A percentile compares a stretch with the other conserved stretches of the same genome.
These are phyloP conservation scores for Elsinoe arachidis DNA, from an alignment of 2,329 filamentous ascomycete genomes.

Conservation along the genomic window DNA sequence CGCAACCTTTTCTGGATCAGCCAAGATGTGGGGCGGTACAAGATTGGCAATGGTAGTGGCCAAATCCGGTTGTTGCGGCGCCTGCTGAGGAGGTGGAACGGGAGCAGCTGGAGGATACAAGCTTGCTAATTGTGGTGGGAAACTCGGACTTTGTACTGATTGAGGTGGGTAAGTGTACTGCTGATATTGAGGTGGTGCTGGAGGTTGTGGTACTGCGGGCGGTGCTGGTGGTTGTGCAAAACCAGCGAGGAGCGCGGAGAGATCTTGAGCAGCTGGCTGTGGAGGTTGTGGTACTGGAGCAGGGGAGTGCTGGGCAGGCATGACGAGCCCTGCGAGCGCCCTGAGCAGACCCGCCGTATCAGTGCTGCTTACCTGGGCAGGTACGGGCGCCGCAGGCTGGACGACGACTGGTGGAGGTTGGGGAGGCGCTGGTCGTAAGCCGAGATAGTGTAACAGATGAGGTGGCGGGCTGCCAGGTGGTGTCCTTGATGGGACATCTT, in stretches of 20 bases:
- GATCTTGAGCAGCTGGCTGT: conserved; percentile 11
- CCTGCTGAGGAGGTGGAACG: neutral
- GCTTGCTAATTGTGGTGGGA: neutral
- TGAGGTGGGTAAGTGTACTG: neutral
- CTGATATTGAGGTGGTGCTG: conserved; percentile 14
- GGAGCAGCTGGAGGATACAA: neutral
- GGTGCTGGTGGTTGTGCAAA: conserved; percentile 20
- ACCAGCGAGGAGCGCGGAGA: conserved; percentile 16
- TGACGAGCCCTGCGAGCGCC: conserved; percentile 25
- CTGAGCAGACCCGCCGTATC: conserved; percentile 31
- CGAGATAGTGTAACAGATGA: conserved; percentile 20
- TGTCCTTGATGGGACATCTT: conserved; percentile 21
- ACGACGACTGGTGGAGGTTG: conserved; percentile 4
- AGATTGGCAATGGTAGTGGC: conserved; percentile 19
- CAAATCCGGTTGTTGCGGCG: conserved; percentile 5
- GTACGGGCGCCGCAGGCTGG: conserved; percentile 16
- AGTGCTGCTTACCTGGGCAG: conserved; percentile 17
- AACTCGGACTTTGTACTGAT: neutral
- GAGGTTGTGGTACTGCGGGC: conserved; percentile 13
- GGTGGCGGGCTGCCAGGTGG: conserved; percentile 26
- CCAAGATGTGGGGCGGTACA: conserved; percentile 30
- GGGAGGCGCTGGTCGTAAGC: conserved; percentile 2
- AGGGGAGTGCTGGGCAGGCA: conserved; percentile 14
- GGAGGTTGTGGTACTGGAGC: neutral
- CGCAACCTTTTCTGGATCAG: conserved; percentile 45